Percentiles rank a stretch among this genome's conserved stretches.
Conservation (phyloP, 345 rosid species). For the Eucalyptus urophylla region DNA sequence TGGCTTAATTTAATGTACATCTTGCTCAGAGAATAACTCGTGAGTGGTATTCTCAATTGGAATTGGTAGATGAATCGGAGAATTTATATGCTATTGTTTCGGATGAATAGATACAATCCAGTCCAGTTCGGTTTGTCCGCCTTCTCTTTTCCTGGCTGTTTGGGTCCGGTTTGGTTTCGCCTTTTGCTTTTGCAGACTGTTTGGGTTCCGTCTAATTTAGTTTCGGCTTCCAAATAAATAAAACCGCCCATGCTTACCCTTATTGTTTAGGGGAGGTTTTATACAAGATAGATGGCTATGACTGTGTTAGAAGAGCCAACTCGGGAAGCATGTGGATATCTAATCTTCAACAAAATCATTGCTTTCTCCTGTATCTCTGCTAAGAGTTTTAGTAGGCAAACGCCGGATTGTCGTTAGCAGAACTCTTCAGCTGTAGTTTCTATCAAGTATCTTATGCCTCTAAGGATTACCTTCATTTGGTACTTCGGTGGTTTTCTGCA, state of each 20-base stretch:
- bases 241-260: neutral
- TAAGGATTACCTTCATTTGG: neutral
- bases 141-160: neutral
- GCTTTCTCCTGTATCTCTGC: neutral
- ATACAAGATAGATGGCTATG: neutral
- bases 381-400: neutral
- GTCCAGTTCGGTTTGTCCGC: neutral
- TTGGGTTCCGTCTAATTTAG: neutral
- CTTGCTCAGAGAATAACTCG: neutral
- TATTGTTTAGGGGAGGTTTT: neutral
- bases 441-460: neutral
- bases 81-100: neutral
- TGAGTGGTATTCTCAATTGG: neutral
- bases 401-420: fast-evolving
- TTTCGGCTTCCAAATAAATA: neutral
- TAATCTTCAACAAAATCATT: neutral
- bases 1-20: neutral
- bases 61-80: neutral
- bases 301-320: neutral
- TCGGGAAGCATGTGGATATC: neutral
- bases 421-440: neutral
- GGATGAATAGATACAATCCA: neutral
- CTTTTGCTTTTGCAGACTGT: neutral
- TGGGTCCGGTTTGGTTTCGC: neutral
- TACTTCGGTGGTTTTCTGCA: neutral